Evolutionary conservation across 768 basidiomycete genomes (phyloP), one percentile per base, ranked within the genome.

Genomic region (Kwoniella mangroviensis): DNA sequence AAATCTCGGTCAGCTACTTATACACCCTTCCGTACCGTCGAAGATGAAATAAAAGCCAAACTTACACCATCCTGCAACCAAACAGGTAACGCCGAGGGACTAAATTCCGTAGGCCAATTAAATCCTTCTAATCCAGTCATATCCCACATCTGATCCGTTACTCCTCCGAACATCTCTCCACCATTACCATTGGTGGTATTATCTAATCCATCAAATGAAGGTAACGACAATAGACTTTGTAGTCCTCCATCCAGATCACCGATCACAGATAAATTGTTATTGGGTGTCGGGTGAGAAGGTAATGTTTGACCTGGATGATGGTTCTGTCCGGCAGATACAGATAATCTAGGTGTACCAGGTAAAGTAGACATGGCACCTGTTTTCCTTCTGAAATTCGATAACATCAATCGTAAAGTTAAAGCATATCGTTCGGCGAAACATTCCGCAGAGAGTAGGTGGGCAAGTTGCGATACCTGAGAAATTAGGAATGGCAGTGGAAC

Each of bases 371-470:
- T 66, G 40, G 92, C 85, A 5, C 92, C 92, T 52, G 94, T 87
- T 84, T 94, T 96, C 69, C 94, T 90, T 55, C 93, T 89, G 68
- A 96, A 87, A 83, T 92, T 93, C 59, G 93, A 91, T 62, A 97
- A 87, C 94, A 96, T 95, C 78, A 97, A 90, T 63, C 94, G 90
- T 26, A 98, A 85, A 5, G 94, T 92, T 45, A 95, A 85, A 2
- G 94, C 93, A 80, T 97, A 96, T 56, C 94, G 88, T 85, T 97
- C 94, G 15, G 94, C 94, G 41, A 93, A 93, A 45, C 95, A 94
- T 67, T 96, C 94, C 22, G 74, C 69, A 4, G 92, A 93, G 56
- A 97, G 86, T 56, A 98, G 84, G 75, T 94, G 92, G 0, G 93
- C 91, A 45, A 98, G 87, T 82, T 96, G 92, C 79, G 94, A 92